Conservation (phyloP, 805 yeast species). For the Grigorovia humatica region DNA sequence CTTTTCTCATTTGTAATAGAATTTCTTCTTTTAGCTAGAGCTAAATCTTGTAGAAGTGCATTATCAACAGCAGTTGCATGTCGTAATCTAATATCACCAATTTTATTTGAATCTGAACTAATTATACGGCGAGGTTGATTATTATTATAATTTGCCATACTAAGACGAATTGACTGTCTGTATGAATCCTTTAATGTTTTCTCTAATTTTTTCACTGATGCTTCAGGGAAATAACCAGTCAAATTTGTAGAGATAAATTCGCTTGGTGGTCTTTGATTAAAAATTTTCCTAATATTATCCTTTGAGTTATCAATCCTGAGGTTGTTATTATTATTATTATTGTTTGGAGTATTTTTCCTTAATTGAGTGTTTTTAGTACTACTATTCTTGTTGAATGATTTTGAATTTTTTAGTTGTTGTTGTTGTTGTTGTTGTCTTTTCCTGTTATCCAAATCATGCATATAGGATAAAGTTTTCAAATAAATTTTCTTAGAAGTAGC, state of each 20-base stretch:
- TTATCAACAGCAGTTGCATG: constrained; percentile 48
- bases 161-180: constrained; percentile 57
- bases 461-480: constrained; percentile 14
- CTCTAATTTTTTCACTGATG: constrained; percentile 59
- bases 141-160: constrained; percentile 3
- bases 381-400: neutral
- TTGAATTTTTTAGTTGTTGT: neutral
- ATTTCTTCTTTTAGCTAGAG: neutral
- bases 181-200: constrained; percentile 79
- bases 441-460: neutral
- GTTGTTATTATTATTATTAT: neutral
- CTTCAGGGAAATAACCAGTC: constrained; percentile 85
- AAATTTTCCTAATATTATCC: constrained; percentile 33
- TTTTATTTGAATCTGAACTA: constrained; percentile 38
- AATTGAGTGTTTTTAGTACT: neutral
- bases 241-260: constrained; percentile 82
- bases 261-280: constrained; percentile 89
- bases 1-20: neutral
- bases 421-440: neutral
- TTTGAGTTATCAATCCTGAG: constrained; percentile 17
- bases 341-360: neutral
- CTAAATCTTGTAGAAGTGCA: constrained; percentile 28
- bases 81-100: constrained; percentile 54
- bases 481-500: constrained; percentile 41
- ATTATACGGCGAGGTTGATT: neutral